Percentiles rank a stretch among this genome's conserved stretches.
Conservation (phyloP, 805 yeast genomes). For the Metschnikowia proteae region DNA sequence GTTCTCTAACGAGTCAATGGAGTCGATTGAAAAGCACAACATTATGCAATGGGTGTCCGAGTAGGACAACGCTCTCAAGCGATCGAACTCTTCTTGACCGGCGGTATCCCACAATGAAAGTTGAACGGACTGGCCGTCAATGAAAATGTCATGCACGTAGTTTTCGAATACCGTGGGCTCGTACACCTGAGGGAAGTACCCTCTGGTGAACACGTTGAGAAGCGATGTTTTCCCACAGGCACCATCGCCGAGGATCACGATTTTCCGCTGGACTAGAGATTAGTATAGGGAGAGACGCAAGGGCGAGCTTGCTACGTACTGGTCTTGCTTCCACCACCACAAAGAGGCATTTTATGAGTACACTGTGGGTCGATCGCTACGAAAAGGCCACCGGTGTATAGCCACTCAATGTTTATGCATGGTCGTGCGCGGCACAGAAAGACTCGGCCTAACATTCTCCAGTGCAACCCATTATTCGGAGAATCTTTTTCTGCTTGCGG, state of each 20-base stretch:
- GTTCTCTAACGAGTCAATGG: conserved; percentile 89
- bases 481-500: too few relatives aligned
- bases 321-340: conserved; percentile 41
- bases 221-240: conserved; percentile 98
- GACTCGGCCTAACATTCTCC: not conserved
- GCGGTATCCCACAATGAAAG: conserved; percentile 98
- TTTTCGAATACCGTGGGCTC: conserved; percentile 98
- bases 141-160: conserved; percentile 94
- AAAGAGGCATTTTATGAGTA: conserved; percentile 32
- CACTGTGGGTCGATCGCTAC: not conserved
- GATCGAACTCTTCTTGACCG: conserved; percentile 97
- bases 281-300: conserved; percentile 8
- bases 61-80: conserved; percentile 86
- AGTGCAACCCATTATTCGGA: not conserved
- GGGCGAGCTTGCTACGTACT: conserved; percentile 29
- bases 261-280: conserved; percentile 71
- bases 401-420: conserved; percentile 2
- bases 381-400: not conserved
- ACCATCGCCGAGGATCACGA: conserved; percentile 95
- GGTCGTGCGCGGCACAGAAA: conserved; percentile 4
- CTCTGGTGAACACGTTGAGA: conserved; percentile 91
- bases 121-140: conserved; percentile 90
- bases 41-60: conserved; percentile 96
- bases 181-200: conserved; percentile 96
- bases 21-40: conserved; percentile 93